phyloP scores from a whole-genome alignment of 805 yeast genomes.

The Starmerella apicola region DNA sequence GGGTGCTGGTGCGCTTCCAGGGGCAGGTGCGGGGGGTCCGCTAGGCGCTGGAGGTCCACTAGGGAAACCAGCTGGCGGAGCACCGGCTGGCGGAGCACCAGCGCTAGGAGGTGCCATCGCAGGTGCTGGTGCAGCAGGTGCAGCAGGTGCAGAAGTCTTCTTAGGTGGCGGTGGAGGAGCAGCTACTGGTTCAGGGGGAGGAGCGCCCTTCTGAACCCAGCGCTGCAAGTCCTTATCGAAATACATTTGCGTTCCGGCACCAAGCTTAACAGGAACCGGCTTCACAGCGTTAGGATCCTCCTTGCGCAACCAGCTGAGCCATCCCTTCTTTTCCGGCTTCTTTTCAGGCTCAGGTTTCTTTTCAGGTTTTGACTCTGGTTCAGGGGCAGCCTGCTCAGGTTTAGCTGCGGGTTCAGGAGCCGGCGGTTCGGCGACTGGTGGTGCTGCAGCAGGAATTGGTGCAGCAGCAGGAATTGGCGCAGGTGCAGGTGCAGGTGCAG shows the following conservation, averaged over 20 bases:
- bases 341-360: slow-evolving; percentile 20
- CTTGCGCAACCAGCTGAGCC: slow-evolving; percentile 50
- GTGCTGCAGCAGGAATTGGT: not conserved
- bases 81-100: not conserved
- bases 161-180: slow-evolving; percentile 65
- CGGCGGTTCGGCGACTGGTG: not conserved
- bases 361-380: slow-evolving; percentile 11
- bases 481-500: slow-evolving; percentile 12
- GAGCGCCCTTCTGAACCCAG: slow-evolving; percentile 70
- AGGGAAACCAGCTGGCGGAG: not conserved
- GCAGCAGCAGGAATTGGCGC: slow-evolving; percentile 12
- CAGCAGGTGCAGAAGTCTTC: slow-evolving; percentile 29
- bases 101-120: not conserved
- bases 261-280: slow-evolving; percentile 73
- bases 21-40: slow-evolving; percentile 4
- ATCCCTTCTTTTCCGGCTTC: slow-evolving; percentile 27
- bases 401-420: not conserved
- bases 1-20: slow-evolving; percentile 2
- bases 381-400: not conserved
- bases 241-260: slow-evolving; percentile 44
- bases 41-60: slow-evolving; percentile 9
- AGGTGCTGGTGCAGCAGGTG: slow-evolving; percentile 23
- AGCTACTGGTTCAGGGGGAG: slow-evolving; percentile 26
- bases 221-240: too few relatives aligned
- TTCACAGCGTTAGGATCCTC: slow-evolving; percentile 47